Evolutionary conservation across 768 basidiomycete species (phyloP).

Genomic region (Mycena floridula): DNA sequence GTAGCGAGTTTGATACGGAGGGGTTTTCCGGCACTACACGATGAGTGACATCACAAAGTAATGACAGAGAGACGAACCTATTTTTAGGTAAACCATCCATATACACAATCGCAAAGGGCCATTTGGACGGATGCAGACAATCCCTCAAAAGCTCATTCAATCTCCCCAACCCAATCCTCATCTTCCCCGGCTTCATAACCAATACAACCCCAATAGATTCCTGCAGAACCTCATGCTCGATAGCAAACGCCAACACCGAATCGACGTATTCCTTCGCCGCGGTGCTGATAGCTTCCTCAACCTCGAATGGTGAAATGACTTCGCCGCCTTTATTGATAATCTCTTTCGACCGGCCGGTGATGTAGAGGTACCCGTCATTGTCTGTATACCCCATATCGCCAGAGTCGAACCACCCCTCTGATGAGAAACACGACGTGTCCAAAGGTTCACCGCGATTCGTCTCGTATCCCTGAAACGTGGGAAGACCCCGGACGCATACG

Average conservation of each 20-base stretch:
- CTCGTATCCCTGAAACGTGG: conserved; percentile 48
- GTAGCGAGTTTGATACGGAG: conserved; percentile 36
- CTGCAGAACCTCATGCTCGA: conserved; percentile 41
- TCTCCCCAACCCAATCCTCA: conserved; percentile 33
- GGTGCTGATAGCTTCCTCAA: conserved; percentile 48
- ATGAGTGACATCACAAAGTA: not conserved
- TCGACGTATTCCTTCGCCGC: conserved; percentile 31
- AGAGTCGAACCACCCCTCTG: conserved; percentile 48
- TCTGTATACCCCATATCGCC: conserved; percentile 44
- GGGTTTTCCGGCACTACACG: conserved; percentile 35
- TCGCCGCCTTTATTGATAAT: conserved; percentile 57
- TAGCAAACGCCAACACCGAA: conserved; percentile 32
- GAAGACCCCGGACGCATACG: conserved; percentile 48
- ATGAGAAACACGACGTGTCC: conserved; percentile 41
- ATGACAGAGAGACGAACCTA: conserved; percentile 12
- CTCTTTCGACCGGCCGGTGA: conserved; percentile 56
- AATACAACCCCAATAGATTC: conserved; percentile 41
- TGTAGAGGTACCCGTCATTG: conserved; percentile 39
- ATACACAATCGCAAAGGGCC: conserved; percentile 42
- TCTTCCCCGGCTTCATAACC: conserved; percentile 26
- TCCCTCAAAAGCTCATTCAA: conserved; percentile 38
- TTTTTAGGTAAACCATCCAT: conserved; percentile 44
- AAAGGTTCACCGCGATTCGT: conserved; percentile 34
- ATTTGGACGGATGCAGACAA: conserved; percentile 42
- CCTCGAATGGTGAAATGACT: conserved; percentile 55